Evolutionary conservation across 257 asterid species (phyloP), one percentile per base, ranked within the genome.

Genomic region (Gentiana dahurica): DNA sequence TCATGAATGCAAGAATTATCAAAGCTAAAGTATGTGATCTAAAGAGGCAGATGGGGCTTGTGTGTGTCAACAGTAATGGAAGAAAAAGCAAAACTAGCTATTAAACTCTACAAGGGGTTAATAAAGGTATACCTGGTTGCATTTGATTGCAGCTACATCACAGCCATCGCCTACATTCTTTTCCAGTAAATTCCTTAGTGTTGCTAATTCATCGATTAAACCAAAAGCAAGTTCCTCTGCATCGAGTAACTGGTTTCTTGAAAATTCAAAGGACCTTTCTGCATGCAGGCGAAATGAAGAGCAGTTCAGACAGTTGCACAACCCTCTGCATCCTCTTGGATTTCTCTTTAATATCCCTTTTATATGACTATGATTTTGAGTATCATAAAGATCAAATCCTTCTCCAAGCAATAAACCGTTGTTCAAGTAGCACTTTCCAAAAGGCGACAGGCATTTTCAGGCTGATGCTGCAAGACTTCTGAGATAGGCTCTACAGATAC

Each of bases 211-310:
- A 36, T 73, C 63, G 73, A 89, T 74, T 79, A 89, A 80, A 36
- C 64, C 75, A 2, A 65, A 67, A 32, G 87, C 83, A 56, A 89
- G 67, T 68, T 89, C 95, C 69, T 80, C 90, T 58, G 94, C 81
- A 47, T 84, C 89, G 8, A 64, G 86, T 89, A 89, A 68, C 78
- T 89, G 97, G 64, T 78, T 86, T 68, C 75, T 72, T 50, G 97
- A 84, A 68, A 86, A 89, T 68, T 83, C 94, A 54, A 81, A 89
- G 39, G 94, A 81, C 56, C 83, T 77, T 55, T 82, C 90, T 63
- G 97, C 93, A 12, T 89, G 89, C 63, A 89, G 83, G 55, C 90
- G 93, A 68, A 86, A 89, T 13, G 95, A 80, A 62, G 85, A 77
- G 71, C 97, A 86, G 55, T 80, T 80, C 68, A 89, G 77, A 73